Evolutionary conservation across 2,329 filamentous ascomycete genomes (phyloP).

Genomic region (Neodidymelliopsis sp.): DNA sequence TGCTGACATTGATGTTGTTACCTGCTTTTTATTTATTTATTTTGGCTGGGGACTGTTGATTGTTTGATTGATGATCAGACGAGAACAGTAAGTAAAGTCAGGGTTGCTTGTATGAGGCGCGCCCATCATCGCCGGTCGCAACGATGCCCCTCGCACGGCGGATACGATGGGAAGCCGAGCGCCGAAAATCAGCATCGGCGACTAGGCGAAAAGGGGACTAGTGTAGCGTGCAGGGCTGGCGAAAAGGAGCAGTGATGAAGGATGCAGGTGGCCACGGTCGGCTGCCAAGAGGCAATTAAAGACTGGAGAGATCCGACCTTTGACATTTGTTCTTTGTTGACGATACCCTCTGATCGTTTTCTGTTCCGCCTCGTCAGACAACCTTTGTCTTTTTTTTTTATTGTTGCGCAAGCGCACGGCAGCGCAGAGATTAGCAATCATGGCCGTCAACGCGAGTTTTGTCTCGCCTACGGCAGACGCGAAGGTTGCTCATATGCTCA

Average conservation of each 20-base stretch:
- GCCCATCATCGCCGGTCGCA: background rate
- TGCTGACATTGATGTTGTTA: no score
- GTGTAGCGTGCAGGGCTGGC: slow-evolving; percentile 11
- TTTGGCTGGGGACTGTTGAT: no score
- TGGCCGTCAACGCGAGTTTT: slow-evolving; percentile 50
- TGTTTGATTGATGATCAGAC: no score
- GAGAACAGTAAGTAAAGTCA: no score
- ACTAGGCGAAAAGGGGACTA: slow-evolving; percentile 13
- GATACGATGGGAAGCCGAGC: background rate
- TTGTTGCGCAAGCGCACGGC: no score
- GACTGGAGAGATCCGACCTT: slow-evolving; percentile 14
- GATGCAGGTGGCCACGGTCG: slow-evolving; percentile 6
- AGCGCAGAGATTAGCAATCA: slow-evolving; percentile 15
- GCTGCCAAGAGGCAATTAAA: slow-evolving; percentile 20
- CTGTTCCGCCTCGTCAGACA: no score
- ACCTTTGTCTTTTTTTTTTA: no score
- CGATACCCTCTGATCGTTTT: no score
- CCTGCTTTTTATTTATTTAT: no score
- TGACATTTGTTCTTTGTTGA: slow-evolving; percentile 4
- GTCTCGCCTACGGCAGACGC: slow-evolving; percentile 51
- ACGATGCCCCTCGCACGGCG: no score
- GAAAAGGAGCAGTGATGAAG: slow-evolving; percentile 15
- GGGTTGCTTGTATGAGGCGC: no score
- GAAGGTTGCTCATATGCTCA: slow-evolving; percentile 41
- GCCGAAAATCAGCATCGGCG: slow-evolving; percentile 10